These are phyloP conservation scores for Perilla frutescens DNA, from an alignment of 257 asterid genomes.

Conservation along the genomic window DNA sequence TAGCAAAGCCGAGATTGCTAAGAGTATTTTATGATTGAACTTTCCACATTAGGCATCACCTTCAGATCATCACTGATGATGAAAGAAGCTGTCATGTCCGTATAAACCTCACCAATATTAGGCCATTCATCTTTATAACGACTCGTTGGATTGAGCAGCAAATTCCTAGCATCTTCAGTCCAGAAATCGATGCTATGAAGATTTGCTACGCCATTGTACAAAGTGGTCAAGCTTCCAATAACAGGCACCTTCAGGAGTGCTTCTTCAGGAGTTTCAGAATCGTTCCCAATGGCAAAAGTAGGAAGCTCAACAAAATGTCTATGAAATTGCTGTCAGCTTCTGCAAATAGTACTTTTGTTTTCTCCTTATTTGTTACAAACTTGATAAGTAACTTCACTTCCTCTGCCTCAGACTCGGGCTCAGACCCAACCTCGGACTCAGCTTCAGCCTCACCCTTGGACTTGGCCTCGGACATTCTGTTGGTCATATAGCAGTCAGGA, in stretches of 20 bases:
- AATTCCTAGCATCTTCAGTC: background rate
- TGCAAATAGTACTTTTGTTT: conserved; percentile 28
- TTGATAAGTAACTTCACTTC: background rate
- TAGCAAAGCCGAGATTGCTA: background rate
- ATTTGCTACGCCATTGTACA: background rate
- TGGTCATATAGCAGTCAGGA: background rate
- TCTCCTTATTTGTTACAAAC: conserved; percentile 20
- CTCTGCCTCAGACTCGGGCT: background rate
- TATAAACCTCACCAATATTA: conserved; percentile 23
- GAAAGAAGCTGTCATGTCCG: background rate
- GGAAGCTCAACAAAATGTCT: conserved; percentile 24
- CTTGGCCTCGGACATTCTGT: background rate
- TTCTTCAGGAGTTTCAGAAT: background rate
- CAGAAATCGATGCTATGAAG: background rate
- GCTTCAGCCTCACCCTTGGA: background rate
- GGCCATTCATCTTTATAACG: background rate
- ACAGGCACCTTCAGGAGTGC: background rate
- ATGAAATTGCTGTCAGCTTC: conserved; percentile 8
- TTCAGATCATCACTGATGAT: conserved; percentile 28
- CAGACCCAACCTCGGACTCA: background rate
- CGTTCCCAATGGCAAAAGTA: conserved; percentile 19
- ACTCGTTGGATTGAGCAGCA: conserved; percentile 29
- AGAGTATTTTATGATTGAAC: conserved; percentile 14
- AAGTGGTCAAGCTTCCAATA: background rate
- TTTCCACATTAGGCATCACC: conserved; percentile 16